phyloP scores from a whole-genome alignment of 139 green algal species.

The Tetradesmus obliquus region DNA sequence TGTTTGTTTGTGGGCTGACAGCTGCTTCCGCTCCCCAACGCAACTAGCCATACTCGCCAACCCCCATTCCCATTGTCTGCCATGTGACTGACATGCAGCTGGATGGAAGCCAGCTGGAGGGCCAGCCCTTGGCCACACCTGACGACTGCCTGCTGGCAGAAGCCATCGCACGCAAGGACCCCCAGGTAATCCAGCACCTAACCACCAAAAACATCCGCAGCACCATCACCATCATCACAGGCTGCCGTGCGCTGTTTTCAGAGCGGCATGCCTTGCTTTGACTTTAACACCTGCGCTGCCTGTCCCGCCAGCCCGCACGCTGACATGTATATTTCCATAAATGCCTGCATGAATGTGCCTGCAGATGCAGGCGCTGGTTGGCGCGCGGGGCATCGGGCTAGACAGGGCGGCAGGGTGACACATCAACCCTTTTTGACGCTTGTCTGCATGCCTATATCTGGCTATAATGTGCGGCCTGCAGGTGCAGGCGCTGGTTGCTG shows the following conservation, averaged over 20 bases:
- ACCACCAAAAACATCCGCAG: not conserved
- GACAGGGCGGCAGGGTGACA: no score
- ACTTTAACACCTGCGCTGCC: not conserved
- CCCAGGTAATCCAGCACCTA: not conserved
- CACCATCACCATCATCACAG: slow-evolving; percentile 36
- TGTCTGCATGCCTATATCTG: no score
- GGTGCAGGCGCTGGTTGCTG: slow-evolving; percentile 34
- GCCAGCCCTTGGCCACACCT: slow-evolving; percentile 60
- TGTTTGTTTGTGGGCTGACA: no score
- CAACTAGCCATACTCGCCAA: no score
- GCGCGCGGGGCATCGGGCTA: no score
- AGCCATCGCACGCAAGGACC: slow-evolving; percentile 53
- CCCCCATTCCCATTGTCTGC: no score
- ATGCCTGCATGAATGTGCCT: no score
- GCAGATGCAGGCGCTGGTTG: no score
- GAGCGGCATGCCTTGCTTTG: not conserved
- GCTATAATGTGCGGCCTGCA: not conserved
- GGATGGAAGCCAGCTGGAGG: slow-evolving; percentile 19
- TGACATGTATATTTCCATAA: no score
- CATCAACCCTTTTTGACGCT: no score
- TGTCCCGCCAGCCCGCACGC: no score
- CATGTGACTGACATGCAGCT: not conserved
- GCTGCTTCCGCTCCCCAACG: no score
- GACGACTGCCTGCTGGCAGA: slow-evolving; percentile 70
- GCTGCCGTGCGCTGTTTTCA: slow-evolving; percentile 5